Evolutionary conservation across 768 basidiomycete species (phyloP).

Genomic region (Boletellus ananas): DNA sequence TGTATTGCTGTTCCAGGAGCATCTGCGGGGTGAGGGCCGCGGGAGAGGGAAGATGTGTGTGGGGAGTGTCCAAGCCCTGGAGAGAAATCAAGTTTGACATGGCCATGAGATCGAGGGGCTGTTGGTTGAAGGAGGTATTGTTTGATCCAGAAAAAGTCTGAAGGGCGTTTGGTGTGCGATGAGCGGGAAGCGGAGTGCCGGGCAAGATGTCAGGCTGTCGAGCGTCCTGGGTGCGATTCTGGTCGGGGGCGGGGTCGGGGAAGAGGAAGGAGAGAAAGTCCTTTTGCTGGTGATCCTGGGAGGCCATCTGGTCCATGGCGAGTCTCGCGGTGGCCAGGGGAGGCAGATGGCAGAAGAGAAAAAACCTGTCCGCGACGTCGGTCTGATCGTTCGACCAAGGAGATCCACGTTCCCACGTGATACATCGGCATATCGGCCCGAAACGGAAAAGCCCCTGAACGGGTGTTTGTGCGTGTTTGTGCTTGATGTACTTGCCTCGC

Average conservation of each 20-base stretch:
- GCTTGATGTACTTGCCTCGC: background rate
- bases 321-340: background rate
- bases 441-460: background rate
- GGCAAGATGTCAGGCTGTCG: constrained; percentile 17
- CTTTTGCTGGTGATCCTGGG: constrained; percentile 33
- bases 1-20: constrained; percentile 73
- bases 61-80: constrained; percentile 37
- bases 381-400: background rate
- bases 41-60: constrained; percentile 14
- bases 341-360: constrained; percentile 4
- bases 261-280: constrained; percentile 36
- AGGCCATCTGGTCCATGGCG: constrained; percentile 22
- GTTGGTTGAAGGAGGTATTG: constrained; percentile 18
- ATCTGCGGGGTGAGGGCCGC: constrained; percentile 41
- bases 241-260: constrained; percentile 25
- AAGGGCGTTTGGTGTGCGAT: constrained; percentile 12
- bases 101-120: constrained; percentile 46
- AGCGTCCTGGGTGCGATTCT: constrained; percentile 23
- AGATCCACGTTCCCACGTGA: constrained; percentile 11
- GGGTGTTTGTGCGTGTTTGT: constrained; percentile 7
- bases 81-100: constrained; percentile 49
- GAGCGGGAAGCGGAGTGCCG: background rate
- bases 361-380: constrained; percentile 5
- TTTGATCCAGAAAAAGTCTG: constrained; percentile 7
- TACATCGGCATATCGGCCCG: constrained; percentile 3